Conservation (phyloP, 768 basidiomycete species). For the Mycena amicta region DNA sequence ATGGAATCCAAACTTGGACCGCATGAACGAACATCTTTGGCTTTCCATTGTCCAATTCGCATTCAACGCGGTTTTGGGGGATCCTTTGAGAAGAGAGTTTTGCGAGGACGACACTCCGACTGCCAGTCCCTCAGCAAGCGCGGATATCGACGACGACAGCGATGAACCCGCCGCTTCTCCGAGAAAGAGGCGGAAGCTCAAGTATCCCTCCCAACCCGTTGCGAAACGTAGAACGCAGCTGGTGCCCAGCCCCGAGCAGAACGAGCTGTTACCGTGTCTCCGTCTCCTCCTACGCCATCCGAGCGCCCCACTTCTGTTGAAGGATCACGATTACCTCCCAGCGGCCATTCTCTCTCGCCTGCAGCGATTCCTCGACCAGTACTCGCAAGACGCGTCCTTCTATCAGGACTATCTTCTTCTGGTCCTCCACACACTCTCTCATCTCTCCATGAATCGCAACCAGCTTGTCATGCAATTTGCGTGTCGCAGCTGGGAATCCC, state of each 20-base stretch:
- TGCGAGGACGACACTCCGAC: neutral
- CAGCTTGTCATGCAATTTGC: slow-evolving; percentile 64
- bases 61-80: slow-evolving; percentile 78
- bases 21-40: slow-evolving; percentile 69
- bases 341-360: slow-evolving; percentile 61
- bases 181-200: slow-evolving; percentile 21
- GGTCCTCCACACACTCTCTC: slow-evolving; percentile 68
- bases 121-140: slow-evolving; percentile 18
- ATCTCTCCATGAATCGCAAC: slow-evolving; percentile 77
- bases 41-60: slow-evolving; percentile 63
- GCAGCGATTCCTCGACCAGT: slow-evolving; percentile 62
- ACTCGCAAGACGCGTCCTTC: slow-evolving; percentile 75
- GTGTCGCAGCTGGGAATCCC: slow-evolving; percentile 56
- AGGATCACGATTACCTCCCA: slow-evolving; percentile 43
- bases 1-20: slow-evolving; percentile 78
- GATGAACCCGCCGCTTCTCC: slow-evolving; percentile 8
- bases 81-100: slow-evolving; percentile 43
- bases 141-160: slow-evolving; percentile 23
- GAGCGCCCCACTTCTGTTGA: slow-evolving; percentile 57
- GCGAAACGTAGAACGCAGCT: neutral
- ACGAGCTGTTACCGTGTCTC: slow-evolving; percentile 71
- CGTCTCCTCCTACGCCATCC: slow-evolving; percentile 60
- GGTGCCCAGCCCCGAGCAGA: slow-evolving; percentile 47
- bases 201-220: slow-evolving; percentile 34
- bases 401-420: slow-evolving; percentile 74